A percentile compares a stretch with the other conserved stretches of the same genome.
Conservation (phyloP, 139 green algal species). For the Asterochloris erici region DNA sequence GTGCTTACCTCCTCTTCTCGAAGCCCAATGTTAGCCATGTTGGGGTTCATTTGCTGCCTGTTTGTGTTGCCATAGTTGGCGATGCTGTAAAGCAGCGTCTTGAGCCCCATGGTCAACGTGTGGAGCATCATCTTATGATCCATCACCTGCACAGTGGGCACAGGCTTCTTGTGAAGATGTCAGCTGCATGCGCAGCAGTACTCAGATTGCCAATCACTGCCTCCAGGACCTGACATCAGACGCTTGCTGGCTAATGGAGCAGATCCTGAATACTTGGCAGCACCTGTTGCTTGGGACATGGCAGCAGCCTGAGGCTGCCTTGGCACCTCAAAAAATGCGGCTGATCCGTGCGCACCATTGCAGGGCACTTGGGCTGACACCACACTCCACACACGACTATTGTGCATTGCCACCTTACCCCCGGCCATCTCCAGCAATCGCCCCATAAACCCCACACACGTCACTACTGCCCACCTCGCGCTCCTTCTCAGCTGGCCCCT, state of each 20-base stretch:
- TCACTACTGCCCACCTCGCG: slow-evolving; percentile 23
- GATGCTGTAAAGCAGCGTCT: slow-evolving; percentile 64
- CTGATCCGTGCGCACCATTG: no score
- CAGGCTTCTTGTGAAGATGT: slow-evolving; percentile 9
- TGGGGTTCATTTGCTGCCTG: not conserved
- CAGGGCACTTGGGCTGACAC: no score
- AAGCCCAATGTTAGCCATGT: slow-evolving; percentile 12
- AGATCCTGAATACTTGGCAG: not conserved
- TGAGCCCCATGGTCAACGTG: slow-evolving; percentile 65
- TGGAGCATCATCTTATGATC: slow-evolving; percentile 41
- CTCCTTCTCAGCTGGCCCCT: slow-evolving; percentile 28
- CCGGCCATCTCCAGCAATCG: no score
- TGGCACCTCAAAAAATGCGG: no score
- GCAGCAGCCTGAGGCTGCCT: no score
- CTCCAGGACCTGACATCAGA: not conserved
- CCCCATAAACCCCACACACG: no score
- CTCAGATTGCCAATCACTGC: not conserved
- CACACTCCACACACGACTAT: no score
- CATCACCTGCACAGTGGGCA: slow-evolving; percentile 8
- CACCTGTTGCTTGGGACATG: no score
- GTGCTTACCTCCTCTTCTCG: slow-evolving; percentile 15
- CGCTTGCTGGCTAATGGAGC: no score
- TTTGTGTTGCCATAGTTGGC: slow-evolving; percentile 43
- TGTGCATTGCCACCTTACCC: no score
- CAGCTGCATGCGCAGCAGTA: slow-evolving; percentile 16